Evolutionary conservation across 768 basidiomycete genomes (phyloP), one percentile per base, ranked within the genome.

Genomic region (Amanita pallidorosea): DNA sequence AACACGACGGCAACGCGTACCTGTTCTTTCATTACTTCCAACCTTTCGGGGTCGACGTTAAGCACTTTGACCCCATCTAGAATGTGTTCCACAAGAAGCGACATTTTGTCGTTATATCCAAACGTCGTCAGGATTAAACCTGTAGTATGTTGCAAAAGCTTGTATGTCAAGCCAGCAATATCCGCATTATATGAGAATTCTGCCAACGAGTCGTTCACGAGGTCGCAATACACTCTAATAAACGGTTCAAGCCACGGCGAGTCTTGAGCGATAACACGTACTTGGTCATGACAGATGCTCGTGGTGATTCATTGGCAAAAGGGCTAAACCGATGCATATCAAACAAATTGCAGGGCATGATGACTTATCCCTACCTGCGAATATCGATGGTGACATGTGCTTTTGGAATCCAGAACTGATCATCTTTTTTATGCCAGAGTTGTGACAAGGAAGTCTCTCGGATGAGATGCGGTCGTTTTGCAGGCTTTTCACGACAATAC

Each of bases 371-470:
- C 18, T 61, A 86, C 88, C 80, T 88, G 58, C 85, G 76, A 41
- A 94, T 69, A 56, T 88, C 80, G 49, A 97, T 73, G 51, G 84
- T 68, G 18, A 85, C 75, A 54, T 80, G 76, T 2, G 92, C 91
- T 61, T 88, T 90, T 0, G 96, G 96, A 8, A 95, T 80, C 87
- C 91, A 95, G 71, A 96, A 99, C 54, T 74, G 78, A 64, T 99
- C 95, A 63, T 99, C 96, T 62, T 93, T 93, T 72, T 99, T 99
- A 68, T 93, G 80, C 94, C 95, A 99, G 3, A 98, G 68, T 11
- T 82, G 75, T 4, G 84, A 85, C 23, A 84, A 58, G 0, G 77
- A 68, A 0, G 81, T 87, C 64, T 93, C 77, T 29, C 79, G 70
- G 50, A 98, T 77, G 53, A 93, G 75, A 53, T 76, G 70, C 3